Base-by-base conservation (phyloP, 192 early-diverging fungal genomes). In the Entophlyctis luteolus region DNA sequence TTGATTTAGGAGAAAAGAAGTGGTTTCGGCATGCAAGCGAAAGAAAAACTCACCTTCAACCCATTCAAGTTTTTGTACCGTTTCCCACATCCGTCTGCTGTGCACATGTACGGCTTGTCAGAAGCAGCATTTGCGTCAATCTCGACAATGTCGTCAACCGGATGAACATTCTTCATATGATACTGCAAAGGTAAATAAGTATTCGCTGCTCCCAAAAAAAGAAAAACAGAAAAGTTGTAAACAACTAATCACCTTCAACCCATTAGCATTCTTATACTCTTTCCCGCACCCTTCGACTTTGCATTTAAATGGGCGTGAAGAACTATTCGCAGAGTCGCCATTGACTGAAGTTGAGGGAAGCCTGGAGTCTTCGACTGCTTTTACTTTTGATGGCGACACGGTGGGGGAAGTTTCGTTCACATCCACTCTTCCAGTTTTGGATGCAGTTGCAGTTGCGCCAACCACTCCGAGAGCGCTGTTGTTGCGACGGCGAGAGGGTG, bases 11-110 rank as follows among this genome's bases (percentile, higher is more conserved):
- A 62, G 0, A 60, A 3, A n/a, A 14, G 57, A 4, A 47, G 1
- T 20, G n/a, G 16, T 28, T 28, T 3, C 68, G 29, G 4, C 53
- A 46, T 36, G 45, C 14, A 2, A 2, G 31, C 23, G 35, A 65
- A 70, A 62, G 35, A 77, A 45, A 62, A 57, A 22, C 68, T 37
- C 27, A 80, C 78, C 78, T 96, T 96, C 67, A 98, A 87, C 4
- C 95, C 95, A 72, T 96, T 96, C 57, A 95, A 77, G 75, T 98
- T 98, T 83, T 98, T 98, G 91, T 98, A 98, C 49, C 93, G 83
- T 73, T 98, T 98, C 70, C 91, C 93, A 82, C 95, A 98, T 34
- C 95, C 91, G 29, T 86, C 80, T 48, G 93, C 90, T 10, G 88
- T 88, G 76, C 83, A 84, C 54, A 79, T 77, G 55, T 84, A 84